Evolutionary conservation across 768 basidiomycete species (phyloP).

Genomic region (Tricholoma hemisulphureum): DNA sequence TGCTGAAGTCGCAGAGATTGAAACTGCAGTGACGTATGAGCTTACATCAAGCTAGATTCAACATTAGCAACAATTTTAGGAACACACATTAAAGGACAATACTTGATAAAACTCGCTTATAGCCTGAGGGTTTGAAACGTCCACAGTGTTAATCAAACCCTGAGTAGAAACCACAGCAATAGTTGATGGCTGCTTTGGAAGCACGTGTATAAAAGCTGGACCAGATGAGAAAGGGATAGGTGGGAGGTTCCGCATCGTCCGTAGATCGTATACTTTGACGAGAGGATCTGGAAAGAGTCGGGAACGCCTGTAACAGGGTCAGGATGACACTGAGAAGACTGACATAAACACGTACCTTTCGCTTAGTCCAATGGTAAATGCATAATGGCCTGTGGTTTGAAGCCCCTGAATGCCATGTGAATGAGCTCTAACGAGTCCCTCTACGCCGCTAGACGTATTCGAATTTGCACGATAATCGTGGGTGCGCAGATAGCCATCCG

Average conservation of each 20-base stretch:
- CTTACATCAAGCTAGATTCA: slow-evolving; percentile 58
- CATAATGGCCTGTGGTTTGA: slow-evolving; percentile 72
- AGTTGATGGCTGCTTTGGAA: slow-evolving; percentile 74
- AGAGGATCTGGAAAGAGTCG: slow-evolving; percentile 87
- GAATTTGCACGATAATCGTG: slow-evolving; percentile 68
- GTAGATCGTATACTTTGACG: slow-evolving; percentile 89
- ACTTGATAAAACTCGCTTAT: slow-evolving; percentile 82
- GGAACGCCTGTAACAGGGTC: slow-evolving; percentile 58
- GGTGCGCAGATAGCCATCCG: slow-evolving; percentile 71
- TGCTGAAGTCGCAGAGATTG: slow-evolving; percentile 83
- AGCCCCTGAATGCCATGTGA: slow-evolving; percentile 79
- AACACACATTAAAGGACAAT: slow-evolving; percentile 8
- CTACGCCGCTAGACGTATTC: slow-evolving; percentile 44
- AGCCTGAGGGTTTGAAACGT: slow-evolving; percentile 68
- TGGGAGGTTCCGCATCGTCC: slow-evolving; percentile 77
- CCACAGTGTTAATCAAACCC: slow-evolving; percentile 83
- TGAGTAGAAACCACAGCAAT: slow-evolving; percentile 75
- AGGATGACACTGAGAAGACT: not conserved
- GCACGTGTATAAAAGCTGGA: slow-evolving; percentile 79
- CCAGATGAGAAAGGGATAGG: slow-evolving; percentile 86
- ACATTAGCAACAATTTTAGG: not conserved
- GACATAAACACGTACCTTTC: slow-evolving; percentile 55
- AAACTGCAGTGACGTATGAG: slow-evolving; percentile 75
- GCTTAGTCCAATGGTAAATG: slow-evolving; percentile 85
- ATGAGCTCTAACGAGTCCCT: slow-evolving; percentile 73